These are phyloP conservation scores for Rhododendron ovatum DNA, from an alignment of 148 eudicot genomes.

Conservation along the genomic window DNA sequence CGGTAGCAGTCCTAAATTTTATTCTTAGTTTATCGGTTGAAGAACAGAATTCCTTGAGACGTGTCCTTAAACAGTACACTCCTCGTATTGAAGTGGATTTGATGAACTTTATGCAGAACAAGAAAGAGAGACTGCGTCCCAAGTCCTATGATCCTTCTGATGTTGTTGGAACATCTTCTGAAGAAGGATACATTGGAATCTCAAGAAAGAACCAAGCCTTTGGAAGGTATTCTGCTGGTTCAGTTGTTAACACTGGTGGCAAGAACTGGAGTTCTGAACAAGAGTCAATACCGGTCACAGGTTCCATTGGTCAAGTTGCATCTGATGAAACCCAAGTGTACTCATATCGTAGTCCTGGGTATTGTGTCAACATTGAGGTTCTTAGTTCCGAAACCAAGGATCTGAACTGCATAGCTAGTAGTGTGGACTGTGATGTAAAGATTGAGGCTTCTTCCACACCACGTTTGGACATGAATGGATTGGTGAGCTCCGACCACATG, in stretches of 20 bases:
- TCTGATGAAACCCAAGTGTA: constrained; percentile 50
- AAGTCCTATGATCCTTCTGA: constrained; percentile 88
- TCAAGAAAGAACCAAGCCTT: constrained; percentile 62
- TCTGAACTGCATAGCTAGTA: constrained; percentile 30
- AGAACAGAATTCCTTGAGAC: constrained; percentile 89
- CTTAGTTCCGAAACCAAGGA: constrained; percentile 42
- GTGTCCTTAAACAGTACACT: constrained; percentile 90
- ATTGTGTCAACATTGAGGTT: constrained; percentile 44
- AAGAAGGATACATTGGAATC: constrained; percentile 73
- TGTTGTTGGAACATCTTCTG: constrained; percentile 79
- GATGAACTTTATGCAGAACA: constrained; percentile 88
- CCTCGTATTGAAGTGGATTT: constrained; percentile 98
- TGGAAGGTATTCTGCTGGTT: constrained; percentile 77
- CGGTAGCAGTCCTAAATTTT: constrained; percentile 75
- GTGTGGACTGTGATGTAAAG: constrained; percentile 30
- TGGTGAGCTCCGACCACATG: constrained; percentile 45
- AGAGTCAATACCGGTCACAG: constrained; percentile 45
- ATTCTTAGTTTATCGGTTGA: constrained; percentile 88
- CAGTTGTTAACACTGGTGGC: constrained; percentile 71
- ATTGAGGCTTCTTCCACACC: constrained; percentile 43
- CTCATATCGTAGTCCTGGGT: constrained; percentile 37
- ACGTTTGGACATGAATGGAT: constrained; percentile 47
- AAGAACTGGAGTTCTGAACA: constrained; percentile 72
- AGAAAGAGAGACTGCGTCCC: constrained; percentile 76
- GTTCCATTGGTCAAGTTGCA: constrained; percentile 38